Evolutionary conservation across 371 early-diverging fungal genomes (phyloP).

Genomic region (Mortierella sp.): DNA sequence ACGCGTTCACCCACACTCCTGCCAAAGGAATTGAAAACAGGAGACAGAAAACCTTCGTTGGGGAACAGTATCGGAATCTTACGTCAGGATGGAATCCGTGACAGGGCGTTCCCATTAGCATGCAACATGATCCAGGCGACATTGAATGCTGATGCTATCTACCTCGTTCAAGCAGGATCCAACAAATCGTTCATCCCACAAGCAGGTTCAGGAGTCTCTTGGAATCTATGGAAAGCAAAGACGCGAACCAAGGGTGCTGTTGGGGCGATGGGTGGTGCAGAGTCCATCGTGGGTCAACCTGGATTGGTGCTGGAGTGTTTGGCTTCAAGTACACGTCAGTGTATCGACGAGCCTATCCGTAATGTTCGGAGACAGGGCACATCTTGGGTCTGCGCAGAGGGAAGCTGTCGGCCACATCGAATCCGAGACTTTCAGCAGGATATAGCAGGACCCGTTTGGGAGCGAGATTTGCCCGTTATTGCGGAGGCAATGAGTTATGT

Average conservation of each 20-base stretch:
- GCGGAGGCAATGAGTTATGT: slow-evolving; percentile 37
- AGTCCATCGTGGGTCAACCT: not conserved
- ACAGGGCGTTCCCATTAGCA: slow-evolving; percentile 49
- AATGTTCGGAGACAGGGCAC: slow-evolving; percentile 20
- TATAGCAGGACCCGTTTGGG: slow-evolving; percentile 34
- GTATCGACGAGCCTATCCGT: slow-evolving; percentile 11
- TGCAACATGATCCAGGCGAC: slow-evolving; percentile 47
- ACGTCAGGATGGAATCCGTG: slow-evolving; percentile 22
- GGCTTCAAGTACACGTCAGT: slow-evolving; percentile 18
- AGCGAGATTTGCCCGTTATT: slow-evolving; percentile 37
- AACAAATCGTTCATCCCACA: slow-evolving; percentile 32
- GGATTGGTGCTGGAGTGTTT: slow-evolving; percentile 14
- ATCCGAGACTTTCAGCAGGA: slow-evolving; percentile 26
- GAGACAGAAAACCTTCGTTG: not conserved
- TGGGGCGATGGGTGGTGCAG: slow-evolving; percentile 20
- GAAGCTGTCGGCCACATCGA: slow-evolving; percentile 42
- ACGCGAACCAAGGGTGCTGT: slow-evolving; percentile 21
- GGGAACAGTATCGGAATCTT: not conserved
- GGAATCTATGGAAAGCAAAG: slow-evolving; percentile 39
- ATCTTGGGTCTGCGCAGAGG: slow-evolving; percentile 32
- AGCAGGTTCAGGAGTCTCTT: slow-evolving; percentile 16
- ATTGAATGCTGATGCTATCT: slow-evolving; percentile 52
- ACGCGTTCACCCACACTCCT: slow-evolving; percentile 27
- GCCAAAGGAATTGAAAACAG: not conserved
- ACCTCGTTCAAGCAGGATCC: slow-evolving; percentile 38